phyloP scores from a whole-genome alignment of 495 filamentous ascomycete genomes.

The Neurospora sp. region DNA sequence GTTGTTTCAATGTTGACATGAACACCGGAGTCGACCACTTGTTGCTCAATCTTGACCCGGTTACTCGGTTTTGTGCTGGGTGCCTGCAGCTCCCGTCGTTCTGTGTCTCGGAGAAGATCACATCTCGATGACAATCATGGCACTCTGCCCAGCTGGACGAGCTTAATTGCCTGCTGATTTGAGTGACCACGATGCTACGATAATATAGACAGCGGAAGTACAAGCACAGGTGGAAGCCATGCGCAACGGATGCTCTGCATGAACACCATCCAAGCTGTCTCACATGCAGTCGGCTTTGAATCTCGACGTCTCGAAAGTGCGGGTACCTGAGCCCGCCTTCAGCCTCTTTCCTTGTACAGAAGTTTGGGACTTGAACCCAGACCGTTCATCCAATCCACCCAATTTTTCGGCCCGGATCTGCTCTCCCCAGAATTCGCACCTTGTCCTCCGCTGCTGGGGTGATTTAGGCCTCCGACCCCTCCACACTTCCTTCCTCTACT shows the following conservation, averaged over 20 bases:
- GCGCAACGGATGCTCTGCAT: not conserved
- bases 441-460: not conserved
- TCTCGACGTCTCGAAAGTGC: not conserved
- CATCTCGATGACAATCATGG: not conserved
- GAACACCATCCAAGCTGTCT: not conserved
- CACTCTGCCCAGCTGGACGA: not conserved
- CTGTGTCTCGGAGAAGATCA: not conserved
- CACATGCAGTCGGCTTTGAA: constrained; percentile 2
- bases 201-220: not conserved
- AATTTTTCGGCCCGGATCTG: not conserved
- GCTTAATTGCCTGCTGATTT: not conserved
- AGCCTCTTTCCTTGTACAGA: not conserved
- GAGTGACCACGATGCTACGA: not conserved
- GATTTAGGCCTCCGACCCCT: not conserved
- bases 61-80: not conserved
- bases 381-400: not conserved
- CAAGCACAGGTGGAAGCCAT: not conserved
- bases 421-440: not conserved
- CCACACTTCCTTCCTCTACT: not conserved
- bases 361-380: not conserved
- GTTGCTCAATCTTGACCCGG: not conserved
- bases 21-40: not conserved
- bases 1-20: not conserved
- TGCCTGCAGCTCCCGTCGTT: not conserved
- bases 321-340: not conserved